A percentile compares a stretch with the other conserved stretches of the same genome.
phyloP scores from a whole-genome alignment of 1,284 basidiomycete genomes.

The Apiotrichum montevideense region DNA sequence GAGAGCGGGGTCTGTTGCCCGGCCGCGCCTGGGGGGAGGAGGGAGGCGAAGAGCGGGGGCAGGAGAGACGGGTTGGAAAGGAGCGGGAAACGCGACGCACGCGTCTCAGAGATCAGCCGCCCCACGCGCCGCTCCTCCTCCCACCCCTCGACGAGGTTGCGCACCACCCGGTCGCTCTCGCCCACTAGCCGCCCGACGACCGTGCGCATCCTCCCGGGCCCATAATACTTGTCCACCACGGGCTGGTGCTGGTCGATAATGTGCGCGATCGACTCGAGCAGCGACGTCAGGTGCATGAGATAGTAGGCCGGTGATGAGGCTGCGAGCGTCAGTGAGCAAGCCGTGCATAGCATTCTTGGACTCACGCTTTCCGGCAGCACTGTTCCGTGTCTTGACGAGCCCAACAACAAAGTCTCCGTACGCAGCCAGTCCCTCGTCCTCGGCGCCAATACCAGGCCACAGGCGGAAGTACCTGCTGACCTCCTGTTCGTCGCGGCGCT shows the following conservation, averaged over 20 bases:
- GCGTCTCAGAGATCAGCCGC: slow-evolving; percentile 45
- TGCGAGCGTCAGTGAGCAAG: slow-evolving; percentile 36
- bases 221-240: slow-evolving; percentile 97
- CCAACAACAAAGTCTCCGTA: slow-evolving; percentile 91
- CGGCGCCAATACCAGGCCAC: slow-evolving; percentile 80
- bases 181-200: slow-evolving; percentile 72
- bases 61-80: slow-evolving; percentile 34
- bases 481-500: slow-evolving; percentile 68
- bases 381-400: slow-evolving; percentile 71
- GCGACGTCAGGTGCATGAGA: slow-evolving; percentile 72
- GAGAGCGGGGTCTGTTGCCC: slow-evolving; percentile 20
- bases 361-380: slow-evolving; percentile 71
- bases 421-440: slow-evolving; percentile 80
- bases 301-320: slow-evolving; percentile 86
- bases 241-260: slow-evolving; percentile 97
- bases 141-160: slow-evolving; percentile 74
- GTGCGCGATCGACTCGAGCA: slow-evolving; percentile 92
- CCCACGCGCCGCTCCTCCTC: slow-evolving; percentile 67
- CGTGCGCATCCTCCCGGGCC: slow-evolving; percentile 70
- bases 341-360: slow-evolving; percentile 11
- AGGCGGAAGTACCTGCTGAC: slow-evolving; percentile 95
- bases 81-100: slow-evolving; percentile 39
- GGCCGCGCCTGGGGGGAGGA: slow-evolving; percentile 14
- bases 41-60: slow-evolving; percentile 33
- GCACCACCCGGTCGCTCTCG: slow-evolving; percentile 80